phyloP scores from a whole-genome alignment of 2,329 filamentous ascomycete species.

The Phialophora macrospora region DNA sequence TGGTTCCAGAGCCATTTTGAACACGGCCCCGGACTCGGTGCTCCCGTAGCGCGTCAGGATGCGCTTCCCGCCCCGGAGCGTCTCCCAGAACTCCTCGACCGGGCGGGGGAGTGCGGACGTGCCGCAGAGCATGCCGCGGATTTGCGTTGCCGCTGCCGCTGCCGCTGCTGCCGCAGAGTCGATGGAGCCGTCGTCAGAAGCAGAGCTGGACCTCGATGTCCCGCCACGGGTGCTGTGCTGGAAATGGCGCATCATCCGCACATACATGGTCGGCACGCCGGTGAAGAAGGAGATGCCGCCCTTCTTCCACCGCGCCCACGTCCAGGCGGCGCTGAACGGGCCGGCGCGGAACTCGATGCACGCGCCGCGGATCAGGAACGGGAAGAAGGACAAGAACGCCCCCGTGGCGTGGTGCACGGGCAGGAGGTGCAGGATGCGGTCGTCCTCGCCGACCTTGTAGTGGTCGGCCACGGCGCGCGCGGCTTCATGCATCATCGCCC shows the following conservation, averaged over 20 bases:
- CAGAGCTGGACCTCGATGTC: too few species aligned
- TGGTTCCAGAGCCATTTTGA: conserved; percentile 44
- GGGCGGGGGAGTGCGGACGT: too few species aligned
- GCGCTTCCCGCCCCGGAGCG: conserved; percentile 45
- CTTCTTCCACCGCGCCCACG: conserved; percentile 41
- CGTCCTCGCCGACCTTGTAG: conserved; percentile 39
- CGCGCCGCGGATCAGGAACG: too few species aligned
- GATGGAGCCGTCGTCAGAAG: too few species aligned
- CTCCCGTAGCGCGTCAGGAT: conserved; percentile 52
- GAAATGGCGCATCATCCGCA: conserved; percentile 45
- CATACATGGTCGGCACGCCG: conserved; percentile 49
- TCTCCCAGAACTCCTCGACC: too few species aligned
- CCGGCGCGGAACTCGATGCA: too few species aligned
- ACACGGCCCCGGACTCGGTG: conserved; percentile 50
- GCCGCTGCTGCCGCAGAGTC: too few species aligned
- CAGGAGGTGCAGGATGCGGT: conserved; percentile 44
- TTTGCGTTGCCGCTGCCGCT: too few species aligned
- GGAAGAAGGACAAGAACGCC: conserved; percentile 22
- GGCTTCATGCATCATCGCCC: conserved; percentile 31
- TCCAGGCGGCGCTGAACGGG: too few species aligned
- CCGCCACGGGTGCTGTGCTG: conserved; percentile 43
- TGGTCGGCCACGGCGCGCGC: conserved; percentile 39
- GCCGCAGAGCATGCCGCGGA: too few species aligned
- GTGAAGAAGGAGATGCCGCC: conserved; percentile 45
- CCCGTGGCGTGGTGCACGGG: conserved; percentile 43